Evolutionary conservation across 1,284 basidiomycete genomes (phyloP), one percentile per base, ranked within the genome.

Genomic region (Apiotrichum sp.): DNA sequence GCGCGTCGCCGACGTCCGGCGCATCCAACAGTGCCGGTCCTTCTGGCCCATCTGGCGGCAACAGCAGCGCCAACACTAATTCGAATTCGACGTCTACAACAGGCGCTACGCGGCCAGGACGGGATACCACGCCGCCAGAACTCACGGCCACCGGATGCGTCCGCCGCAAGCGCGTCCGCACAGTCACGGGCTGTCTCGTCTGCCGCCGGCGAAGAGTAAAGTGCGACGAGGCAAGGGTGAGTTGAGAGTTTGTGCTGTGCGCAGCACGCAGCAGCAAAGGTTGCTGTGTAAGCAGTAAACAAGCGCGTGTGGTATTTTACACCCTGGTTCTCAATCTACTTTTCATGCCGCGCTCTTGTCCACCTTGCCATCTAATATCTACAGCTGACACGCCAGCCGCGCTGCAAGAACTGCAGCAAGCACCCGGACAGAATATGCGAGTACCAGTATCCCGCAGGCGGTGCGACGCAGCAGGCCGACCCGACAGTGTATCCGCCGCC

Each of bases 141-240:
- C 48, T 55, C 38, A 55, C 53, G 3, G 38, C 53, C 16, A 34
- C 41, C 13, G 53, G 53, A 11, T 43, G 44, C 2, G 48, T 44
- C 34, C 48, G 53, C 11, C 43, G 38, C n/a, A 55, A 55, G 43
- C 53, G 53, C 13, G 53, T 55, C 29, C 53, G 53, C 32, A 55
- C 53, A 8, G 43, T 55, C 43, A 55, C 53, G 1, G 53, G 53
- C 1, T 55, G 53, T 16, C 43, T 55, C 14, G 43, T 55, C 36
- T 55, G 53, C 35, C 48, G 53, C 5, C 48, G 43, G 8, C 48
- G 53, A 3, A 29, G 53, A 6, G 53, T 55, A 22, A 55, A 55
- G 22, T 55, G 53, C 38, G 53, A 55, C 22, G 53, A 55, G 53
- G 42, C 11, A 13, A 33, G 43, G 38, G 53, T 55, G 43, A 35